Conservation (phyloP, 192 early-diverging fungal species). For the Dispira parvispora region DNA sequence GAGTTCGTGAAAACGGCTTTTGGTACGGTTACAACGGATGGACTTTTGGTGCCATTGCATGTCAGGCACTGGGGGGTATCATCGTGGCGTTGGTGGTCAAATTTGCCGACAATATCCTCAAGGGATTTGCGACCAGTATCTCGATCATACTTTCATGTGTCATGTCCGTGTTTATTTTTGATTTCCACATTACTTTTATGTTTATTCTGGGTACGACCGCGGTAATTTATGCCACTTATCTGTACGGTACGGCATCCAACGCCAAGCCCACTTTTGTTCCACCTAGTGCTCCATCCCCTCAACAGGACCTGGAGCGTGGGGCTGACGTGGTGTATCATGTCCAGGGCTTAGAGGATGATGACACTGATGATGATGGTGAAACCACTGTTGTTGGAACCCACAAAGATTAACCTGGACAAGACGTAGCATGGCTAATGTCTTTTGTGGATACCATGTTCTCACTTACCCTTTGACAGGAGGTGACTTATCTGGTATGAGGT, state of each 20-base stretch:
- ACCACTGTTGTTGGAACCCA: neutral
- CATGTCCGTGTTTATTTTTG: conserved; percentile 72
- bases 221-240: conserved; percentile 61
- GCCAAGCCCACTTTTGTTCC: neutral
- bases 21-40: conserved; percentile 77
- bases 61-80: conserved; percentile 83
- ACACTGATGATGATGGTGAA: neutral
- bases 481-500: no score
- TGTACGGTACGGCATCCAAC: conserved; percentile 33
- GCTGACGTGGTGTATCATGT: neutral
- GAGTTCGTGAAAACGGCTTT: conserved; percentile 62
- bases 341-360: neutral
- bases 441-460: no score
- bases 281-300: neutral
- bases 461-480: no score
- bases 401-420: no score
- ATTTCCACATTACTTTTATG: conserved; percentile 45
- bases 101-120: conserved; percentile 96
- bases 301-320: neutral
- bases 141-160: conserved; percentile 84
- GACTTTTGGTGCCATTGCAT: conserved; percentile 65
- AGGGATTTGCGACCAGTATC: conserved; percentile 96
- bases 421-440: no score
- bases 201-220: conserved; percentile 59
- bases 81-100: conserved; percentile 94